phyloP scores from a whole-genome alignment of 2,329 filamentous ascomycete genomes.

The Scedosporium minutisporum region DNA sequence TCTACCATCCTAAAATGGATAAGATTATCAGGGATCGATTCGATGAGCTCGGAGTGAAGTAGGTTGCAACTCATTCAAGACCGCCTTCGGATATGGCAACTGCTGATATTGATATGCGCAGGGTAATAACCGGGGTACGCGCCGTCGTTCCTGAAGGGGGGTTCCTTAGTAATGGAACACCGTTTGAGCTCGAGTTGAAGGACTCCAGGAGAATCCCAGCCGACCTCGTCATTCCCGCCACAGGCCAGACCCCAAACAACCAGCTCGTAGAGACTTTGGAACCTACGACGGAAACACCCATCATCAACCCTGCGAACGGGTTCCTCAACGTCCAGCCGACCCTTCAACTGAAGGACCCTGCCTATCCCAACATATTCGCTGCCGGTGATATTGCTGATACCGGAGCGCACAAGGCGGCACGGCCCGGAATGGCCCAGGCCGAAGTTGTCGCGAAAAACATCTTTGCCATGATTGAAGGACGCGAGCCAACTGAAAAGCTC shows the following conservation, averaged over 20 bases:
- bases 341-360: conserved; percentile 42
- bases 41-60: conserved; percentile 35
- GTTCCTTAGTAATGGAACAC: neutral
- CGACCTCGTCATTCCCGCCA: conserved; percentile 41
- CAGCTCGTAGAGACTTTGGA: conserved; percentile 32
- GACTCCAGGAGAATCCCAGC: conserved; percentile 6
- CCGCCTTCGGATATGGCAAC: conserved; percentile 21
- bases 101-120: neutral
- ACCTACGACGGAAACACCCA: conserved; percentile 19
- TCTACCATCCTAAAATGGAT: conserved; percentile 35
- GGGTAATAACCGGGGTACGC: neutral
- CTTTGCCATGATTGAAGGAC: conserved; percentile 31
- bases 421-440: conserved; percentile 48
- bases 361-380: conserved; percentile 44
- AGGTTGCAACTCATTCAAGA: conserved; percentile 36
- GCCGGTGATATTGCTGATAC: conserved; percentile 55
- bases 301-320: conserved; percentile 30
- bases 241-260: conserved; percentile 49
- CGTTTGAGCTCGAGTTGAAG: neutral
- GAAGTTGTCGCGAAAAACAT: conserved; percentile 45
- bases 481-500: conserved; percentile 27
- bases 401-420: conserved; percentile 33
- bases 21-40: conserved; percentile 29
- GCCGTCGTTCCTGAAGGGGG: neutral
- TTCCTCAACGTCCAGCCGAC: conserved; percentile 44